Evolutionary conservation across 257 asterid genomes (phyloP).

Genomic region (Salvia miltiorrhiza): DNA sequence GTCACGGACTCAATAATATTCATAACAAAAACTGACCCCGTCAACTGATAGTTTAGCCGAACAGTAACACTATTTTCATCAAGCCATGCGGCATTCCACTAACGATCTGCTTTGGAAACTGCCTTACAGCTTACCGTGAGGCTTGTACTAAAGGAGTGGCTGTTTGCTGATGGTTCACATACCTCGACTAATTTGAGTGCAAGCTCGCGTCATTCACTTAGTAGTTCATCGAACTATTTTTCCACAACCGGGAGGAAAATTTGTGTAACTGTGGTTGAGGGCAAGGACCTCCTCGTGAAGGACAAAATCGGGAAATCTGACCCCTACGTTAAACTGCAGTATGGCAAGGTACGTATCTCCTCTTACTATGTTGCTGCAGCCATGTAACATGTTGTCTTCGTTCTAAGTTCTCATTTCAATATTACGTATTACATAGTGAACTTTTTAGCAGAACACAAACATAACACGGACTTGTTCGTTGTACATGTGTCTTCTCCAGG

Average conservation of each 20-base stretch:
- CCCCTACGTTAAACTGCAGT: conserved; percentile 77
- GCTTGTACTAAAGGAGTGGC: conserved; percentile 93
- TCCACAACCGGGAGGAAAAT: conserved; percentile 82
- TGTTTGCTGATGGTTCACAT: conserved; percentile 83
- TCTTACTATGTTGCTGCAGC: background rate
- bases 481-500: conserved; percentile 37
- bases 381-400: background rate
- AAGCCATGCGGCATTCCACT: background rate
- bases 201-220: conserved; percentile 46
- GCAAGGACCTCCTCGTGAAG: conserved; percentile 67
- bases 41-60: background rate
- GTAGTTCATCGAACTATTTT: conserved; percentile 43
- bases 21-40: background rate
- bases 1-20: background rate
- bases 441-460: background rate
- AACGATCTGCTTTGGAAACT: no score
- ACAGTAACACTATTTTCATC: background rate
- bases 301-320: conserved; percentile 76
- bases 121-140: conserved; percentile 73
- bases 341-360: conserved; percentile 70
- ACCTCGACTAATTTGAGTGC: conserved; percentile 37
- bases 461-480: background rate
- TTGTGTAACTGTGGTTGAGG: conserved; percentile 63
- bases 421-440: background rate
- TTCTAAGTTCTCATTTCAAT: background rate